Base-by-base conservation (phyloP, 164 flowering plant genomes). In the Chimonanthus praecox region DNA sequence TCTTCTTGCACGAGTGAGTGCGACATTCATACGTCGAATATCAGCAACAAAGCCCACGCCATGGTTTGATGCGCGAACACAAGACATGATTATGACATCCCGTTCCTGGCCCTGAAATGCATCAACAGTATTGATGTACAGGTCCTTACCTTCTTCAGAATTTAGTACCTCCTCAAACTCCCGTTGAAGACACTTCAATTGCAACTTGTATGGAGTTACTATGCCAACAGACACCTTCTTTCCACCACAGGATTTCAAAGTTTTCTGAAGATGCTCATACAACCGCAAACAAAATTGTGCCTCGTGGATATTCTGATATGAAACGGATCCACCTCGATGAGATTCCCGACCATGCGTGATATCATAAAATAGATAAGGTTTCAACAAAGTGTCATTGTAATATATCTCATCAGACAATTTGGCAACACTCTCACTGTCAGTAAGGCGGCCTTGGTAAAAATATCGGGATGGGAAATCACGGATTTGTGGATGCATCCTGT, bases 71-170 rank as follows among this genome's bases (percentile, higher is more conserved):
- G 99, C 97, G 71, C 98, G 97, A 33, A 94, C 99, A 86, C 99
- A 94, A 3, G 99, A 94, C 99, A 94, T 94, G 66, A 94, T 94
- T 70, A 94, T 91, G 65, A 92, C 94, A 87, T 91, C 99, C 18
- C 98, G 90, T 71, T 94, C 99, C 72, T 94, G 99, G 20, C 99
- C 99, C 79, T 94, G 99, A 76, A 94, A 94, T 74, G 99, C 99
- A 84, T 94, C 99, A 47, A 94, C 99, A 47, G 99, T 94, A 73
- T 94, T 94, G n/a, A 94, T 92, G 66, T 94, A 94, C 9, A 93
- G 74, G 50, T 93, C 98, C 74, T 88, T 89, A 54, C 98, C 97
- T 82, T 93, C 98, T 77, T 92, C 98, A 3, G 98, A 90, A 70
- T 81, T 87, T 49, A 92, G 54, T 16, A 92, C 85, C 73, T 84